Percentiles rank a stretch among this genome's conserved stretches.
Conservation (phyloP, 164 flowering plant species). For the Annona squamosa region DNA sequence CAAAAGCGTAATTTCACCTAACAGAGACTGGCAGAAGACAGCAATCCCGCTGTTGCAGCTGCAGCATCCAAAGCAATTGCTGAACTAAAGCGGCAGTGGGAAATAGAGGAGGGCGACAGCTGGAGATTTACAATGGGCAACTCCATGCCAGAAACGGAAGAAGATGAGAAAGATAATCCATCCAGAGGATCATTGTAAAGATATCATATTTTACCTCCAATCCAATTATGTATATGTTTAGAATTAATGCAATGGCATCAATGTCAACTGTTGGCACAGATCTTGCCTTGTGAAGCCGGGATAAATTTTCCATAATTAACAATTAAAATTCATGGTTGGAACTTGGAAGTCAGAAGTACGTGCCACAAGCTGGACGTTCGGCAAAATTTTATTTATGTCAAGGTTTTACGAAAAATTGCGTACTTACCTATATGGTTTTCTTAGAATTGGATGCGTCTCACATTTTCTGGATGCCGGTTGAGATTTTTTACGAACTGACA, state of each 20-base stretch:
- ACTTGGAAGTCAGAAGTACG: no score
- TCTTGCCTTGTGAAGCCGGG: not conserved
- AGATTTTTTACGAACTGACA: no score
- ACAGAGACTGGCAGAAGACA: conserved; percentile 92
- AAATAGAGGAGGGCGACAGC: conserved; percentile 86
- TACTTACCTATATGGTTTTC: no score
- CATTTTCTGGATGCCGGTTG: no score
- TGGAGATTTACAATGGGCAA: conserved; percentile 68
- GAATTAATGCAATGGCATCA: not conserved
- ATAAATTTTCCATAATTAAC: no score
- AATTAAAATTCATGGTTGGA: no score
- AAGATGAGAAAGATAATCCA: conserved; percentile 5
- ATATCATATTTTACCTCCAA: not conserved
- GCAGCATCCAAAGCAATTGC: conserved; percentile 79
- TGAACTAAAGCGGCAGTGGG: conserved; percentile 88
- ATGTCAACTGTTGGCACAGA: not conserved
- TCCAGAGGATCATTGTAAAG: not conserved
- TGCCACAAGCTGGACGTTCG: no score
- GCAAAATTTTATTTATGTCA: no score
- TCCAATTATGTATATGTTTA: not conserved
- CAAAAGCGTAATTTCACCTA: conserved; percentile 2
- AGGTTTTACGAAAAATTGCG: no score
- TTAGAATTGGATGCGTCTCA: no score
- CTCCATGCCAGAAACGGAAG: conserved; percentile 18
- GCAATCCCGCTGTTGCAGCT: conserved; percentile 75